Evolutionary conservation across 108 stramenopile genomes (phyloP).

Genomic region (Cylindrotheca closterium): DNA sequence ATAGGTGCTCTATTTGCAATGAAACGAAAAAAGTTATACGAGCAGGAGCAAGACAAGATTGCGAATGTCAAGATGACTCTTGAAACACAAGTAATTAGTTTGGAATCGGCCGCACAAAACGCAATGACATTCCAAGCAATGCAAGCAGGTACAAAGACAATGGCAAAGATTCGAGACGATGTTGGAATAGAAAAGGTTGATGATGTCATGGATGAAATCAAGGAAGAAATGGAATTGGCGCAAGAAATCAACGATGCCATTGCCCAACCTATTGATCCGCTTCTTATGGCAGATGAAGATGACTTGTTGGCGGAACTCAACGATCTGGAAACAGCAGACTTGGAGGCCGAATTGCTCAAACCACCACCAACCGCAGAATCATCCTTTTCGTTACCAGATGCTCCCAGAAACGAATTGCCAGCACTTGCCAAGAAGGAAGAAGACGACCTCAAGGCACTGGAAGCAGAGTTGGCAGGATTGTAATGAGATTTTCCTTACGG

Average conservation of each 20-base stretch:
- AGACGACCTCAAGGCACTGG: slow-evolving; percentile 81
- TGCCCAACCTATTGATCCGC: slow-evolving; percentile 80
- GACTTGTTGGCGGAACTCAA: slow-evolving; percentile 91
- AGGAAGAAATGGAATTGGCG: slow-evolving; percentile 92
- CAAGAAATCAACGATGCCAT: slow-evolving; percentile 88
- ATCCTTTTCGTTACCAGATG: slow-evolving; percentile 50
- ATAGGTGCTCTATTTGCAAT: slow-evolving; percentile 92
- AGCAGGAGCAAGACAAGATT: slow-evolving; percentile 95
- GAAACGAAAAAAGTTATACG: slow-evolving; percentile 97
- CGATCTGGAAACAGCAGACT: slow-evolving; percentile 82
- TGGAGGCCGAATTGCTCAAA: slow-evolving; percentile 77
- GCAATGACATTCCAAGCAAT: slow-evolving; percentile 94
- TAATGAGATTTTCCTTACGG: too few relatives aligned
- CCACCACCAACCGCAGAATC: slow-evolving; percentile 41
- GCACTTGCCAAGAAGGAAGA: slow-evolving; percentile 78
- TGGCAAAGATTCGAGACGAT: slow-evolving; percentile 84
- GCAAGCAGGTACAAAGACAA: slow-evolving; percentile 82
- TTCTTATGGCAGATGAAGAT: slow-evolving; percentile 84
- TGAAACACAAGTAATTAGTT: slow-evolving; percentile 92
- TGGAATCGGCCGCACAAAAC: slow-evolving; percentile 94
- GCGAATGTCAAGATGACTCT: slow-evolving; percentile 93
- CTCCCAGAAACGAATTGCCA: slow-evolving; percentile 61
- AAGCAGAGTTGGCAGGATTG: slow-evolving; percentile 88
- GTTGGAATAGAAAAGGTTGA: slow-evolving; percentile 94
- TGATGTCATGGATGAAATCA: slow-evolving; percentile 94